Evolutionary conservation across 306 rosid genomes (phyloP), one percentile per base, ranked within the genome.

Genomic region (Trichosanthes cucumerina): DNA sequence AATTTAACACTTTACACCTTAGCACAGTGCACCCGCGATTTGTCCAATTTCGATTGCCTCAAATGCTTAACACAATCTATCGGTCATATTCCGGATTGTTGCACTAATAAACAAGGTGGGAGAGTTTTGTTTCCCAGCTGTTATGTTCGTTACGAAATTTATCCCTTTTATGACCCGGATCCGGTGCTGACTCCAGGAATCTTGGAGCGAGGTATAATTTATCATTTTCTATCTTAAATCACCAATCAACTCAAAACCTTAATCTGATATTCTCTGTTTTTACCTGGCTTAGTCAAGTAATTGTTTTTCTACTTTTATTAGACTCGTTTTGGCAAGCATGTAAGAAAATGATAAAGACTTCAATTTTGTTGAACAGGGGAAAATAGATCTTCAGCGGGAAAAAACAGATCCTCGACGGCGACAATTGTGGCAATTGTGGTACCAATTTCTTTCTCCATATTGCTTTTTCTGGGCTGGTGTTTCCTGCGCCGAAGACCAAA

Each of bases 11-110:
- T 73, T 73, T 49, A 73, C 60, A 49, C 78, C 0, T 70, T 84
- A 11, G 87, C n/a, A 5, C 89, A 86, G 70, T 88, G 88, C 69
- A 81, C 87, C 6, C 72, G 76, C 16, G 83, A 81, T 58, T 9
- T 88, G 13, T 38, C 84, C 0, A 60, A 39, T n/a, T 0, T 28
- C 6, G 64, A 33, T 12, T 88, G 92, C 21, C 6, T 2, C 0
- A 23, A 0, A 1, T 88, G 90, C 43, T 76, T 85, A 0, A 12
- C 16, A 4, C 50, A 16, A 2, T 59, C 79, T 2, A 64, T 74
- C 0, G 4, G 0, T 0, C 7, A 0, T 1, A 18, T 84, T 44
- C 73, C 78, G 2, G 0, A 0, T 4, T 81, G 82, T n/a, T 84
- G 86, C 15, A 2, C 5, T 7, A 79, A 82, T 7, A 79, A 14